phyloP scores from a whole-genome alignment of 202 grass and related monocot genomes.

The Panicum hallii region DNA sequence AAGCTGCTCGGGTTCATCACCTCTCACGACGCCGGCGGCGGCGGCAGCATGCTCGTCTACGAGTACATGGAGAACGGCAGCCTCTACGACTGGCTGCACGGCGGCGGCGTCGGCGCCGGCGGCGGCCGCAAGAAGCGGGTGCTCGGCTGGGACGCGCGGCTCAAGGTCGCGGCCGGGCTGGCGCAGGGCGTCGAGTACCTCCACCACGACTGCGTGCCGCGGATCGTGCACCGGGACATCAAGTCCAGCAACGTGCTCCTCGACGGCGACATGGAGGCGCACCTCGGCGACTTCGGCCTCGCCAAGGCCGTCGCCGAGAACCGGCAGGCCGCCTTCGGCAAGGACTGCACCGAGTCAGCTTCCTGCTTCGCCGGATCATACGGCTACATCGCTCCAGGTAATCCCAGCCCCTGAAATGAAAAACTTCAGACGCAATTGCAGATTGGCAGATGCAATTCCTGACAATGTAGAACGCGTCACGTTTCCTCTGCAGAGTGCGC shows the following conservation, averaged over 20 bases:
- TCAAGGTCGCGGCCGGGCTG: constrained; percentile 78
- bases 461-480: not conserved
- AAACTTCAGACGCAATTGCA: not conserved
- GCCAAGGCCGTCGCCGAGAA: constrained; percentile 77
- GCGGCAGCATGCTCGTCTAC: constrained; percentile 77
- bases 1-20: constrained; percentile 86
- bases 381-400: constrained; percentile 97
- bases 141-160: constrained; percentile 74
- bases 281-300: constrained; percentile 95
- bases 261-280: constrained; percentile 92
- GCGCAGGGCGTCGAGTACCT: constrained; percentile 88
- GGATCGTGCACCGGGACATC: constrained; percentile 86
- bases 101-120: constrained; percentile 20
- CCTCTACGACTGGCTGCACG: constrained; percentile 90
- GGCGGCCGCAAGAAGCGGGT: constrained; percentile 51
- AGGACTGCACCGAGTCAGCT: constrained; percentile 63
- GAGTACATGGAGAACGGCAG: constrained; percentile 99
- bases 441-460: not conserved
- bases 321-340: constrained; percentile 21
- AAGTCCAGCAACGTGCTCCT: constrained; percentile 95
- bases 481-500: constrained; percentile 68
- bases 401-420: not conserved
- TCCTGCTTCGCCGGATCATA: constrained; percentile 93
- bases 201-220: constrained; percentile 88
- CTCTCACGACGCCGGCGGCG: constrained; percentile 37